These are phyloP conservation scores for Rhynchospora tenuis DNA, from an alignment of 176 grass and related monocot genomes.

Conservation along the genomic window DNA sequence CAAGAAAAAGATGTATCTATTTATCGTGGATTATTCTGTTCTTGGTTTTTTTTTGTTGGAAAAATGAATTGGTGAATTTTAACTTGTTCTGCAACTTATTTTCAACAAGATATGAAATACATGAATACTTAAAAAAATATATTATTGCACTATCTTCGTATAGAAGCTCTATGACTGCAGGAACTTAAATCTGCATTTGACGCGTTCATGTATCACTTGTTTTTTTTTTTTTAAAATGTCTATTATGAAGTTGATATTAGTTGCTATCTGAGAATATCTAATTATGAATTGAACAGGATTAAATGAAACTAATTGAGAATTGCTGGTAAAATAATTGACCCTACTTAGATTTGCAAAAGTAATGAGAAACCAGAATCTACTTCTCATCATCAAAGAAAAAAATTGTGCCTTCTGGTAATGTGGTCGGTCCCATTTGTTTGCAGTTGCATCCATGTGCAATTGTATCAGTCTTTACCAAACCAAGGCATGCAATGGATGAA, in stretches of 20 bases:
- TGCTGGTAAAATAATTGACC: background rate
- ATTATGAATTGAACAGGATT: background rate
- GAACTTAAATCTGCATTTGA: background rate
- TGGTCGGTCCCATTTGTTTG: constrained; percentile 15
- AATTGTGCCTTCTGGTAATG: background rate
- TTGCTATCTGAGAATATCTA: background rate
- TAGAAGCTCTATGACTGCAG: background rate
- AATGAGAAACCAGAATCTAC: background rate
- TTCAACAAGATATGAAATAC: background rate
- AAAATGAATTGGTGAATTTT: background rate
- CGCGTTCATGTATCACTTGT: background rate
- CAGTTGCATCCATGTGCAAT: constrained; percentile 8
- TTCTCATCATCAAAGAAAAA: background rate
- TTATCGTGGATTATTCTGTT: background rate
- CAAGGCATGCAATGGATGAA: background rate
- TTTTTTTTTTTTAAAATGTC: too few relatives aligned
- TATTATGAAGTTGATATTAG: background rate
- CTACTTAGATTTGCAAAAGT: background rate
- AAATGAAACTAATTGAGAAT: background rate
- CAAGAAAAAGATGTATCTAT: constrained; percentile 1
- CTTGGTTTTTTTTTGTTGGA: background rate
- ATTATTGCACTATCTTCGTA: background rate
- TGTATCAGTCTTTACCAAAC: background rate
- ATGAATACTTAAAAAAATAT: background rate
- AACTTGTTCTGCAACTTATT: background rate